These are phyloP conservation scores for Lolium multiflorum DNA, from an alignment of 176 grass and related monocot genomes.

Conservation along the genomic window DNA sequence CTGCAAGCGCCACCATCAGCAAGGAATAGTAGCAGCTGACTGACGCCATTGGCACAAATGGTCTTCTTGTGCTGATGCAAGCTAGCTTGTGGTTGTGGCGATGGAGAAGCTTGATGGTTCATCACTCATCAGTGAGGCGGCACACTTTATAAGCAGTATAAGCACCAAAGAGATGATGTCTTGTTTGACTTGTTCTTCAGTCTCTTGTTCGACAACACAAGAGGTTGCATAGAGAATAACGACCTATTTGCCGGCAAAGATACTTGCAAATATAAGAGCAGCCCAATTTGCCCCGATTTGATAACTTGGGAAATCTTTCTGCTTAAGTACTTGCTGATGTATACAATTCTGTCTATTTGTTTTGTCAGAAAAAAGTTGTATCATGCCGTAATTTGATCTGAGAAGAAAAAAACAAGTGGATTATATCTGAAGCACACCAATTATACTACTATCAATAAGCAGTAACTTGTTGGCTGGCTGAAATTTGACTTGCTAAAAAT, in stretches of 20 bases:
- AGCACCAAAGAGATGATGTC: not conserved
- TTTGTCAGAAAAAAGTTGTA: not conserved
- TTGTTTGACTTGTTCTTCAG: not conserved
- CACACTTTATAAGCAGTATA: not conserved
- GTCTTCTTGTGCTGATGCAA: not conserved
- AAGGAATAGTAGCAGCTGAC: not conserved
- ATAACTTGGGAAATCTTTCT: not conserved
- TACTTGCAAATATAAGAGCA: not conserved
- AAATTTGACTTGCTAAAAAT: too few species aligned
- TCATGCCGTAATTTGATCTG: too few species aligned
- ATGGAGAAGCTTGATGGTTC: not conserved
- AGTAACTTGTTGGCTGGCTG: too few species aligned
- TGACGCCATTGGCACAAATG: not conserved
- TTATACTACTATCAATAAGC: too few species aligned
- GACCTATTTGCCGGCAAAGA: not conserved
- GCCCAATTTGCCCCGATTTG: not conserved
- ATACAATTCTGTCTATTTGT: not conserved
- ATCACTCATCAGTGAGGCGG: not conserved
- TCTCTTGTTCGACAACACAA: not conserved
- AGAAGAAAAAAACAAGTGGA: not conserved
- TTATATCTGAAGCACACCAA: too few species aligned
- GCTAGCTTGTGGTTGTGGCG: not conserved
- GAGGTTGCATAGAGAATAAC: not conserved
- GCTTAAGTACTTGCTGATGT: not conserved
- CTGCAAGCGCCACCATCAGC: not conserved